Evolutionary conservation across 495 filamentous ascomycete genomes (phyloP).

Genomic region (Penicillium egyptiacum): DNA sequence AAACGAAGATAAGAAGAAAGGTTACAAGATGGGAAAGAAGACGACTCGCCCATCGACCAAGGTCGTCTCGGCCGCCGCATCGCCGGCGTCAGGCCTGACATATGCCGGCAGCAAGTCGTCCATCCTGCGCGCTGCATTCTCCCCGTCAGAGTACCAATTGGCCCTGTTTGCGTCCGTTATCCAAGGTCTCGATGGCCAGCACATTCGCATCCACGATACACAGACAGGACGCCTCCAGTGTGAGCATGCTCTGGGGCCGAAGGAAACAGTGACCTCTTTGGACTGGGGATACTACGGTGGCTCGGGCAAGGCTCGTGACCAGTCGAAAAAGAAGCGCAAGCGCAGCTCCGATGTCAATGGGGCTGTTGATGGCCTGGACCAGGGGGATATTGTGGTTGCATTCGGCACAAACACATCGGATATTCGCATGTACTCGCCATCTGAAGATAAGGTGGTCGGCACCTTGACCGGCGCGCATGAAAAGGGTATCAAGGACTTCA

Average conservation of each 20-base stretch:
- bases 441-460: conserved; percentile 51
- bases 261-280: conserved; percentile 54
- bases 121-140: conserved; percentile 54
- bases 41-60: conserved; percentile 46
- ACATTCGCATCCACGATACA: conserved; percentile 60
- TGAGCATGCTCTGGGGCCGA: conserved; percentile 53
- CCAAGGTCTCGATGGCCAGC: conserved; percentile 58
- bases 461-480: conserved; percentile 53
- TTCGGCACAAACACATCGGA: conserved; percentile 55
- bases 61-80: conserved; percentile 50
- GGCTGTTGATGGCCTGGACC: conserved; percentile 33
- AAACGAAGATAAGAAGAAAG: conserved; percentile 17
- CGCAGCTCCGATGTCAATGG: conserved; percentile 50
- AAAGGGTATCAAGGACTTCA: conserved; percentile 56
- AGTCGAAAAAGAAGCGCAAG: conserved; percentile 60
- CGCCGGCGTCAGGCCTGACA: conserved; percentile 40
- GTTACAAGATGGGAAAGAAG: conserved; percentile 52
- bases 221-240: conserved; percentile 57
- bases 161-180: conserved; percentile 61
- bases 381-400: conserved; percentile 51
- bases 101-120: conserved; percentile 48
- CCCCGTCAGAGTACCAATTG: conserved; percentile 55
- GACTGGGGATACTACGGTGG: conserved; percentile 55
- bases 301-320: conserved; percentile 35
- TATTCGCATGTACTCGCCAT: conserved; percentile 55